Base-by-base conservation (phyloP, 345 rosid species). In the Ricinus communis region DNA sequence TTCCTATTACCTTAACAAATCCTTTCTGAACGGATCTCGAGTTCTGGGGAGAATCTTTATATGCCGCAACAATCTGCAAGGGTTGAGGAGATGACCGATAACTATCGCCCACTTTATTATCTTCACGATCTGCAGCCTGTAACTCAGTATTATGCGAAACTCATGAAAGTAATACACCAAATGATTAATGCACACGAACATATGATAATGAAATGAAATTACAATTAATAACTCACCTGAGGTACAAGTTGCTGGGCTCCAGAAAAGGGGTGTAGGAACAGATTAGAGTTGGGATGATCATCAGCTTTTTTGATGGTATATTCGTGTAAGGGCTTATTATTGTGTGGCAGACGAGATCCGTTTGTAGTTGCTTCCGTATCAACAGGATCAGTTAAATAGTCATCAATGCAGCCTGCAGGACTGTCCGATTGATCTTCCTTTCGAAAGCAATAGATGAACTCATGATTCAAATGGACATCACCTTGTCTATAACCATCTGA, bases 401-500 rank as follows among this genome's bases (percentile, higher is more conserved):
- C 74, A 22, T 77, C 83, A 56, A 74, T 50, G 50, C 71, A 45
- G 0, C 19, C 82, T 8, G 74, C 69, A 28, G 79, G 66, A 36
- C 73, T 68, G 57, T 40, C 11, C 10, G 70, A 47, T 53, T 70
- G 71, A 11, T 71, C 18, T n/a, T 74, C 76, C 36, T 67, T 64
- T 54, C 40, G 52, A 15, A 19, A 31, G 69, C 45, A 55, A 61
- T 65, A 38, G 28, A 54, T 24, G 45, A 65, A 18, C 43, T 41
- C 52, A n/a, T 62, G 27, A 43, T 65, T 69, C 8, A 8, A 2
- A 19, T 30, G 52, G n/a, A 25, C 41, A 71, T 59, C 50, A 25
- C 53, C 6, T 16, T 62, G 53, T 47, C 21, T n/a, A n/a, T n/a
- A n/a, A n/a, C n/a, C n/a, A n/a, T n/a, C n/a, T n/a, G n/a, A n/a